Base-by-base conservation (phyloP, 1,284 basidiomycete genomes). In the Naganishia cerealis region DNA sequence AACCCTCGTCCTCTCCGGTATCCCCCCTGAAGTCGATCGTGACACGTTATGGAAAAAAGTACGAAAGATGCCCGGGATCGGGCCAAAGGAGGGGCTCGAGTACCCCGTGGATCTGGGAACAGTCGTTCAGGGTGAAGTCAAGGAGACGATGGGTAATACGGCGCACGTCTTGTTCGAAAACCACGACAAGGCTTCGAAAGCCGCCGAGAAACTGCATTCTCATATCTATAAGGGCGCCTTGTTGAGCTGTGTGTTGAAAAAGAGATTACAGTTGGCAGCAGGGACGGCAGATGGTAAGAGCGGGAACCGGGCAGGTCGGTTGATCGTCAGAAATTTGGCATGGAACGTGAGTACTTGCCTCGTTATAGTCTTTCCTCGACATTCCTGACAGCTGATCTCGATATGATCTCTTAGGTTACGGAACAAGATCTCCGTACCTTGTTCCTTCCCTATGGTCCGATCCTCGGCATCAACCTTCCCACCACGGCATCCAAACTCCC, bases 271-370 rank as follows among this genome's bases (percentile, higher is more conserved):
- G 59, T 84, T 90, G 2, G 71, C 73, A 1, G 79, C 84, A 2
- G 72, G 79, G 29, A 74, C 75, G 74, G 74, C 73, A 57, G 77
- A 70, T 71, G 80, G 78, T 72, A 81, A 73, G 40, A 83, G 75
- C 46, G 76, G 76, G 16, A 77, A 74, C 61, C 76, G 88, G 68
- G 88, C 88, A 0, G 92, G 88, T 72, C 86, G 94, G 42, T 85
- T 98, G 59, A 96, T 99, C 74, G 86, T 99, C 36, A 87, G 95
- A 71, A 99, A 98, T 79, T 82, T 98, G 50, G 90, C 92, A 0
- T 97, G 83, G 82, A 80, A 84, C 69, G 82, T 82, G 72, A 73
- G 80, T 76, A 6, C 21, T 18, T 12, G 13, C 40, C 43, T 42
- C 38, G 29, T 36, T 67, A 24, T 66, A 36, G 18, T 50, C 67